phyloP scores from a whole-genome alignment of 495 filamentous ascomycete species.

The Platismatia glauca region DNA sequence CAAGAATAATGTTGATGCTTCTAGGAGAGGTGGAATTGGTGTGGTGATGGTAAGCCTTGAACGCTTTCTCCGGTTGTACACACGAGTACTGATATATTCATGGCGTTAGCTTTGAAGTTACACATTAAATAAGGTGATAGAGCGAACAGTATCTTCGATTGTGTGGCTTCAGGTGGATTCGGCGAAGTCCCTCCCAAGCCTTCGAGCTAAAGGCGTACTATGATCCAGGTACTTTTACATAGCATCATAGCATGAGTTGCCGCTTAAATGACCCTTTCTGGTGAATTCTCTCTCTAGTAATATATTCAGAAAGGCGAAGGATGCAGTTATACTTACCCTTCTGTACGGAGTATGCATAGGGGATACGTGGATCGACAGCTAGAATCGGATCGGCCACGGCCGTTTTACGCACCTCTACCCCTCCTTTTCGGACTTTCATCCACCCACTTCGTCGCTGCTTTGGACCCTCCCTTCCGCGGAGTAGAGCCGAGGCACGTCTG shows the following conservation, averaged over 20 bases:
- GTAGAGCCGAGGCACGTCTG: too few relatives aligned
- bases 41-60: slow-evolving; percentile 53
- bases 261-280: neutral
- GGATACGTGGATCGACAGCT: too few relatives aligned
- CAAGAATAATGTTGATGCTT: slow-evolving; percentile 62
- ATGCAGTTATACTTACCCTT: too few relatives aligned
- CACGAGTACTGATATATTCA: neutral
- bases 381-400: too few relatives aligned
- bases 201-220: neutral
- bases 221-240: neutral
- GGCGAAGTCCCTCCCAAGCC: neutral
- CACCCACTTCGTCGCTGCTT: too few relatives aligned
- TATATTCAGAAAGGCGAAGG: neutral
- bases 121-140: neutral
- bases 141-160: neutral
- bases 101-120: neutral
- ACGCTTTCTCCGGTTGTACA: too few relatives aligned
- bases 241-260: neutral
- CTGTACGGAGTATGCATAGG: too few relatives aligned
- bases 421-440: too few relatives aligned
- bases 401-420: too few relatives aligned
- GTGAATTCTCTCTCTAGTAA: neutral
- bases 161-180: neutral
- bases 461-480: too few relatives aligned
- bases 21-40: slow-evolving; percentile 74